These are phyloP conservation scores for Heliophila coronopifolia DNA, from an alignment of 441 rosid species.

Conservation along the genomic window DNA sequence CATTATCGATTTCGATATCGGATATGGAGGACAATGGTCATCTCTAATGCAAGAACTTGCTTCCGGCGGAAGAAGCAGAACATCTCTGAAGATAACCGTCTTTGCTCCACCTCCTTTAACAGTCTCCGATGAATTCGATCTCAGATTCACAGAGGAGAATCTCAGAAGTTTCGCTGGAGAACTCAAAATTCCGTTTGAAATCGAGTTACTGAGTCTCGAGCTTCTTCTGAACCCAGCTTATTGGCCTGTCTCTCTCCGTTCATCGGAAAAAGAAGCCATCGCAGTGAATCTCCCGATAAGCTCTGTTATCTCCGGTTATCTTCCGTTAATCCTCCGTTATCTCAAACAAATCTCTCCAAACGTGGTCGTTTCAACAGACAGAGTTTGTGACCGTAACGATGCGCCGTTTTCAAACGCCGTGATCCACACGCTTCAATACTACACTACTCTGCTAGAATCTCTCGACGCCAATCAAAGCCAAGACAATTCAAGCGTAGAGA, in stretches of 20 bases:
- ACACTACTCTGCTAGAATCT: constrained; percentile 46
- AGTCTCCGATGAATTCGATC: constrained; percentile 48
- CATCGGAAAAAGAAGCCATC: constrained; percentile 32
- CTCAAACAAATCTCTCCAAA: constrained; percentile 57
- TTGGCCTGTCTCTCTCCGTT: constrained; percentile 34
- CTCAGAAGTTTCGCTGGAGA: constrained; percentile 52
- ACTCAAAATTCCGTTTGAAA: constrained; percentile 46
- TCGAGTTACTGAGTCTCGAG: constrained; percentile 48
- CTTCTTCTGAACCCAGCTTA: constrained; percentile 35
- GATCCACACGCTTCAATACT: constrained; percentile 45
- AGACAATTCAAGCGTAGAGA: constrained; percentile 40
- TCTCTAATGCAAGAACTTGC: constrained; percentile 71
- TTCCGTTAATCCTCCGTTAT: constrained; percentile 45
- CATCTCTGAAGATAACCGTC: constrained; percentile 44
- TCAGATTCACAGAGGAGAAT: constrained; percentile 49
- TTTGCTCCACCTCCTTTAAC: constrained; percentile 43
- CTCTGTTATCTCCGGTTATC: constrained; percentile 33
- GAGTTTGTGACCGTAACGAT: constrained; percentile 60
- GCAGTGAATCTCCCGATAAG: constrained; percentile 56
- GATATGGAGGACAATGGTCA: constrained; percentile 77
- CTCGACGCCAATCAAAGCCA: constrained; percentile 43
- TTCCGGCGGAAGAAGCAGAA: constrained; percentile 31
- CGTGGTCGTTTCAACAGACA: constrained; percentile 55
- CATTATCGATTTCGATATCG: constrained; percentile 62
- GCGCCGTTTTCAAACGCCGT: constrained; percentile 51